Conservation (phyloP, 768 basidiomycete genomes). For the Pisolithus marmoratus region DNA sequence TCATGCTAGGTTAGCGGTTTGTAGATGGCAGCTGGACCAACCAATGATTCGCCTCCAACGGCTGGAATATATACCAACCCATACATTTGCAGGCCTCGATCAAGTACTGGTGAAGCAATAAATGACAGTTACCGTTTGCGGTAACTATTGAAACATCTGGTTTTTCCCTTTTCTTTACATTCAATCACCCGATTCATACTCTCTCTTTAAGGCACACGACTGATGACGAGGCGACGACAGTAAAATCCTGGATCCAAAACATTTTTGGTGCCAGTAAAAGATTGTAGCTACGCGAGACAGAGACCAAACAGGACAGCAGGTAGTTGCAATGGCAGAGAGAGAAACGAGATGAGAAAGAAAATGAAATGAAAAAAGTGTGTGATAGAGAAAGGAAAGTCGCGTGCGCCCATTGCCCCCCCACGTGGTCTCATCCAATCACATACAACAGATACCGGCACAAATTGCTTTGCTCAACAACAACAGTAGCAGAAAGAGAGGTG, state of each 20-base stretch:
- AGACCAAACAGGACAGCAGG: neutral
- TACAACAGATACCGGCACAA: constrained; percentile 23
- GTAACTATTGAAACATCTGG: no score
- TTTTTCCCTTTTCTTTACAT: neutral
- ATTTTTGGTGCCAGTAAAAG: constrained; percentile 18
- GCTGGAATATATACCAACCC: no score
- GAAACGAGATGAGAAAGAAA: neutral
- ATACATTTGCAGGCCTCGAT: no score
- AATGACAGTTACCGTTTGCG: no score
- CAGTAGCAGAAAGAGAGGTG: constrained; percentile 4
- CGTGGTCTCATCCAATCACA: constrained; percentile 14
- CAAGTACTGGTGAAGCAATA: no score
- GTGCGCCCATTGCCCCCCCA: constrained; percentile 2
- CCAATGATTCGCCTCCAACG: no score
- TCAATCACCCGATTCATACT: neutral
- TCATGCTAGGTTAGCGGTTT: no score
- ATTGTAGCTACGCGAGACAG: constrained; percentile 22
- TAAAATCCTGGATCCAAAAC: constrained; percentile 18
- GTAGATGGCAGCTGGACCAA: no score
- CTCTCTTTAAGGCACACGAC: neutral
- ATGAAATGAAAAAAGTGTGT: constrained; percentile 5
- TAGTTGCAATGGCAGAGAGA: neutral
- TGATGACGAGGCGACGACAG: neutral
- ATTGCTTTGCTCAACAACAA: constrained; percentile 24
- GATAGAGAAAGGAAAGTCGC: no score